Evolutionary conservation across 176 grass and related monocot species (phyloP), one percentile per base, ranked within the genome.

Genomic region (Raddia distichophylla): DNA sequence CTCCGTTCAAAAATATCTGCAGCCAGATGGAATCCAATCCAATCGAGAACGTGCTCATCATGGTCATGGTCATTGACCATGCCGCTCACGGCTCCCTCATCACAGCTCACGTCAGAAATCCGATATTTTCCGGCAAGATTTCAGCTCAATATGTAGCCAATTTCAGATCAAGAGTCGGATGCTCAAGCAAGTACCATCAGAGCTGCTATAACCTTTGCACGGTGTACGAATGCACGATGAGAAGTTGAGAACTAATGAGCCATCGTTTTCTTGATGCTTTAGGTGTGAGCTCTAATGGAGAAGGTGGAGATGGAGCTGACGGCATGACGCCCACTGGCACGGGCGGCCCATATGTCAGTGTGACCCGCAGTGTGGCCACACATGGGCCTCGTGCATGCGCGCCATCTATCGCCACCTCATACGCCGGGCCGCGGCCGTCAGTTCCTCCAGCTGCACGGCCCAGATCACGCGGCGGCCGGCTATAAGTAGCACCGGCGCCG

Each of bases 341-440:
- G 62, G 15, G 14, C 60, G 50, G 78, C 17, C 80, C 86, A 82
- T 20, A 71, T 56, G 80, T 80, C 86, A 69, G 10, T 18, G 3
- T 58, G 13, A 46, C 20, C 40, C 11, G 19, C 0, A 5, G 52
- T 62, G 42, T 5, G 37, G 19, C 27, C 35, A 55, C 87, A 89
- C 82, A 64, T 69, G 87, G 71, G 3, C 35, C 64, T 76, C 49
- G 58, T 82, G 82, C 82, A 89, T 89, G 82, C 64, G 10, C 27
- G 82, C 65, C 86, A 83, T 62, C 17, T 83, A 14, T 64, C 65
- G 19, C 19, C 12, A 46, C 80, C 82, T 75, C 82, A 71, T 85
- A 76, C 87, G 76, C 63, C 47, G 1, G 8, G 3, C 1, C 69
- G 0, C 37, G 6, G 47, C 54, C 87, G 76, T 85, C 77, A 64